Conservation (phyloP, 2,329 filamentous ascomycete genomes). For the Diplodia sapinea region DNA sequence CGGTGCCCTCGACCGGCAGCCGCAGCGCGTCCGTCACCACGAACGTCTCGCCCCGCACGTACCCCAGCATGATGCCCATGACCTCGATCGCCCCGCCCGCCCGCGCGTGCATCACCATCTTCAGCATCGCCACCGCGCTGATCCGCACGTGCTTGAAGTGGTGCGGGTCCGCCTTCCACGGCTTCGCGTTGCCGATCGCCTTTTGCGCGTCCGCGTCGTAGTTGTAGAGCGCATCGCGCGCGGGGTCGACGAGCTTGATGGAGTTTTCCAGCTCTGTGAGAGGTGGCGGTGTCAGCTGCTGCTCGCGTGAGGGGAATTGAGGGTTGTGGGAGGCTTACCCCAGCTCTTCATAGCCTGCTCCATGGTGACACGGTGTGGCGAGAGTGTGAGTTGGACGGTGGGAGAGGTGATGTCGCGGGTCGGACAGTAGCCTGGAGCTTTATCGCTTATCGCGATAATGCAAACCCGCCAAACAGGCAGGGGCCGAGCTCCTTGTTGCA, state of each 20-base stretch:
- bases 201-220: slow-evolving; percentile 76
- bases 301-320: slow-evolving; percentile 34
- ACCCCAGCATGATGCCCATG: slow-evolving; percentile 98
- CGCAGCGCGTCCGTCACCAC: slow-evolving; percentile 94
- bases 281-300: slow-evolving; percentile 14
- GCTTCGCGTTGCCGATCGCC: slow-evolving; percentile 65
- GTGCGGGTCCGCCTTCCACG: slow-evolving; percentile 79
- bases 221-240: slow-evolving; percentile 88
- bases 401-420: slow-evolving; percentile 10
- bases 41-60: slow-evolving; percentile 82
- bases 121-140: slow-evolving; percentile 89
- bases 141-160: slow-evolving; percentile 95
- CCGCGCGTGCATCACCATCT: slow-evolving; percentile 99
- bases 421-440: slow-evolving; percentile 20
- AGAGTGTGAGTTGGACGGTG: slow-evolving; percentile 2
- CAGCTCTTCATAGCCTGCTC: slow-evolving; percentile 65
- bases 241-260: slow-evolving; percentile 78
- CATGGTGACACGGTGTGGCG: slow-evolving; percentile 46
- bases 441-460: slow-evolving; percentile 26
- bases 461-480: slow-evolving; percentile 25
- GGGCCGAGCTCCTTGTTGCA: background rate
- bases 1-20: slow-evolving; percentile 95
- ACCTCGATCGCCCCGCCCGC: slow-evolving; percentile 90
- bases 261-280: slow-evolving; percentile 83
- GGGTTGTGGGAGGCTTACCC: slow-evolving; percentile 53